phyloP scores from a whole-genome alignment of 495 filamentous ascomycete species.

The Annulohypoxylon bovei region DNA sequence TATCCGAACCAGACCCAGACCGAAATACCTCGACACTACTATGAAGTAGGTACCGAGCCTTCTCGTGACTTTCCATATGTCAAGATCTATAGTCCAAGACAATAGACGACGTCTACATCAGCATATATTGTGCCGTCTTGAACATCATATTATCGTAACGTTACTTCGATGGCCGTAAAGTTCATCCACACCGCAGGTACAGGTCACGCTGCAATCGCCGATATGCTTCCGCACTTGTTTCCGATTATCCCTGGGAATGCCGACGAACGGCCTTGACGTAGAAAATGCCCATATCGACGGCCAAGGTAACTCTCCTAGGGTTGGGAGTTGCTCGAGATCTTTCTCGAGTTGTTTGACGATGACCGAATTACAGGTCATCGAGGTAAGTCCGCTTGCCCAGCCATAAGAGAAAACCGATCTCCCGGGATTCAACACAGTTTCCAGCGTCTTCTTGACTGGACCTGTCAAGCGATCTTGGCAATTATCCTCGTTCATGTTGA shows the following conservation, averaged over 20 bases:
- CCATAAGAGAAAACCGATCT: constrained; percentile 47
- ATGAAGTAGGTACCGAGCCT: constrained; percentile 17
- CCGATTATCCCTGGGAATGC: constrained; percentile 34
- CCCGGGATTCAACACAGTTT: constrained; percentile 35
- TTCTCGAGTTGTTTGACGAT: constrained; percentile 46
- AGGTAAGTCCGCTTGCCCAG: constrained; percentile 44
- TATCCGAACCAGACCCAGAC: constrained; percentile 18
- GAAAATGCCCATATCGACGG: constrained; percentile 46
- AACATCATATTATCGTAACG: constrained; percentile 30
- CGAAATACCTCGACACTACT: constrained; percentile 5
- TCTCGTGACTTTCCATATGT: background rate
- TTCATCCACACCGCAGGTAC: constrained; percentile 41
- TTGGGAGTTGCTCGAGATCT: constrained; percentile 39
- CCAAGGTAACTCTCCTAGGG: constrained; percentile 29
- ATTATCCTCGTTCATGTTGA: constrained; percentile 33
- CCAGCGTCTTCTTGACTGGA: constrained; percentile 29
- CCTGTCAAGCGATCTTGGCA: constrained; percentile 19
- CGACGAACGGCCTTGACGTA: constrained; percentile 45
- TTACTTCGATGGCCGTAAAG: constrained; percentile 33
- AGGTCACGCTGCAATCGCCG: constrained; percentile 37
- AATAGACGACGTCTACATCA: background rate
- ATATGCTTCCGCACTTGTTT: constrained; percentile 41
- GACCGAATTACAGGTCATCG: constrained; percentile 46
- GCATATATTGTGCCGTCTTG: background rate
- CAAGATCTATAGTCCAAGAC: background rate